Evolutionary conservation across 495 filamentous ascomycete genomes (phyloP).

Genomic region (Neurospora sp.): DNA sequence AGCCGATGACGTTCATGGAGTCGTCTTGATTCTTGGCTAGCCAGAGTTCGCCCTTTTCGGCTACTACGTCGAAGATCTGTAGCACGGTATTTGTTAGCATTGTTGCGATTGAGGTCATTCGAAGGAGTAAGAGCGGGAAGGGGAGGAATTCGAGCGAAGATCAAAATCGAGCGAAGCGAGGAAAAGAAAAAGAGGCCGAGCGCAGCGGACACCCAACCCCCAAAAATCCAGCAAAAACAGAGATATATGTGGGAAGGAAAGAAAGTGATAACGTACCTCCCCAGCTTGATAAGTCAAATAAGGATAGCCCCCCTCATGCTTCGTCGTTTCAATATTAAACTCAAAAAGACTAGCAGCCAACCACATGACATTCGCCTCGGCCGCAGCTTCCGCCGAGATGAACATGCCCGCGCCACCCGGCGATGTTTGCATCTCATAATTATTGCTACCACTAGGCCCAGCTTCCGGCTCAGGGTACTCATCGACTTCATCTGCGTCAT

Average conservation of each 20-base stretch:
- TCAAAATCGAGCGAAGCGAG: conserved; percentile 4
- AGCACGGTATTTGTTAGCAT: neutral
- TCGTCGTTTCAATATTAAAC: conserved; percentile 89
- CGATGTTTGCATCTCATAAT: neutral
- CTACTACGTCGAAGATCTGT: conserved; percentile 79
- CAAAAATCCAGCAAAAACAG: conserved; percentile 44
- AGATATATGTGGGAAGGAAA: neutral
- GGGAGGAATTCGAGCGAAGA: no score
- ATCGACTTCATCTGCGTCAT: conserved; percentile 37
- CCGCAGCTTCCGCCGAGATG: neutral
- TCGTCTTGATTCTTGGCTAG: conserved; percentile 96
- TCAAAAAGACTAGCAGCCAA: conserved; percentile 89
- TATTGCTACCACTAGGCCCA: neutral
- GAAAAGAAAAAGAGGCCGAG: neutral
- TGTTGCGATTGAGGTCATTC: neutral
- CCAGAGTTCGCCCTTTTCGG: conserved; percentile 95
- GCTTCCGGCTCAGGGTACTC: neutral
- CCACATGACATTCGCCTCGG: conserved; percentile 50
- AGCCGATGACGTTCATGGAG: conserved; percentile 62
- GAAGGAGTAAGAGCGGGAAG: neutral
- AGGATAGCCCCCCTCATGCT: conserved; percentile 86
- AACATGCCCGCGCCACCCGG: neutral
- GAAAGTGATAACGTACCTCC: conserved; percentile 43
- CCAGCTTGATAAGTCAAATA: conserved; percentile 93
- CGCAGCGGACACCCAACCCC: conserved; percentile 62